phyloP scores from a whole-genome alignment of 441 rosid species.

The Gossypium davidsonii region DNA sequence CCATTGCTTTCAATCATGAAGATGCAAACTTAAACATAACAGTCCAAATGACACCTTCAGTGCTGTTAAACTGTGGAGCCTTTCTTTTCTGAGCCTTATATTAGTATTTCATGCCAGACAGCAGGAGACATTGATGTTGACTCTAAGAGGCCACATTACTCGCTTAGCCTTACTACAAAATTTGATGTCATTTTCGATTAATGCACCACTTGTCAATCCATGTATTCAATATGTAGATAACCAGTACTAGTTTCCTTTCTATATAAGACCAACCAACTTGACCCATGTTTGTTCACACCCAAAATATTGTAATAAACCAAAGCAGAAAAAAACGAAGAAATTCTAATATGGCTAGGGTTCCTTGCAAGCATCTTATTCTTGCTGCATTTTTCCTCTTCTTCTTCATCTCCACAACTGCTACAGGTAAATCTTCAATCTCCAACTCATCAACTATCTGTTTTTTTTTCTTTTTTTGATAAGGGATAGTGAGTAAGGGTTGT shows the following conservation, averaged over 20 bases:
- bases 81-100: background rate
- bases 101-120: slow-evolving; percentile 30
- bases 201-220: slow-evolving; percentile 18
- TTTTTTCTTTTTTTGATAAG: background rate
- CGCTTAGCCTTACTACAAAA: slow-evolving; percentile 36
- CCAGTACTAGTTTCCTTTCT: slow-evolving; percentile 12
- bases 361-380: slow-evolving; percentile 34
- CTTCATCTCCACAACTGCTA: slow-evolving; percentile 29
- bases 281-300: background rate
- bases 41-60: background rate
- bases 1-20: background rate
- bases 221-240: background rate
- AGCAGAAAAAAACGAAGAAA: background rate
- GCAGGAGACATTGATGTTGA: slow-evolving; percentile 43
- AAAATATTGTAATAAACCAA: background rate
- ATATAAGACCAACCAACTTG: slow-evolving; percentile 21
- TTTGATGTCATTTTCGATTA: slow-evolving; percentile 26
- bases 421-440: slow-evolving; percentile 26
- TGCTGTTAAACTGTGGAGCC: background rate
- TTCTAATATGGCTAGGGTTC: slow-evolving; percentile 30
- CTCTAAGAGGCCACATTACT: slow-evolving; percentile 26
- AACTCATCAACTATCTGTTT: background rate
- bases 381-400: slow-evolving; percentile 33
- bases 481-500: too few species aligned
- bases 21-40: background rate